Evolutionary conservation across 148 eudicot species (phyloP), one percentile per base, ranked within the genome.

Genomic region (Spergularia bocconei): DNA sequence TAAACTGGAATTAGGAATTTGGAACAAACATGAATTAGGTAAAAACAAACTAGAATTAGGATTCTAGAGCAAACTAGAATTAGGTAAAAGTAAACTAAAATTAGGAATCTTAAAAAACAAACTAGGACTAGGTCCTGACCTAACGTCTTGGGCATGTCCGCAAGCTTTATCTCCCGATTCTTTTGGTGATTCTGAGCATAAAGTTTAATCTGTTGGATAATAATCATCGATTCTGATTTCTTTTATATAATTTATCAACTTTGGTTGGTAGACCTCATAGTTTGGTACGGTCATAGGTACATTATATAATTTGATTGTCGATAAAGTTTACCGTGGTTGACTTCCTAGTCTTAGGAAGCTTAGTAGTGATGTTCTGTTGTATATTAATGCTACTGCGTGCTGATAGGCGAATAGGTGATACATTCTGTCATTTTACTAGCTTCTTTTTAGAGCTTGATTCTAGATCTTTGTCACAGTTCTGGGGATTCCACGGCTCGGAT

Each of bases 401-500:
- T 36, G 62, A 69, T 50, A 58, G 54, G 36, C 38, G 1, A 14
- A 44, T 33, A 0, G 4, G 2, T 53, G n/a, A 25, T 51, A 13
- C 59, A 53, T 33, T 17, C 11, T 52, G 60, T 11, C 15, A 8
- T 50, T 21, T 9, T 44, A 9, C 48, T 68, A 48, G 48, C 7
- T 74, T 33, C 67, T n/a, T 7, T 73, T 52, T 23, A 13, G 17
- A 15, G 5, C 62, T 69, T 67, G 36, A 51, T 53, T 23, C 52
- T 57, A 44, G 14, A 66, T 67, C 16, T 75, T 29, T 71, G 47
- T 74, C 74, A 71, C 61, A 89, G 93, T 77, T 89, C 91, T 79
- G 93, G 87, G 72, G 96, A 91, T 86, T 84, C 96, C 39, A 87
- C 92, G 2, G 92, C 93, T 80, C 82, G 93, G 77, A 87, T 89